Evolutionary conservation across 306 rosid species (phyloP).

Genomic region (Begonia loranthoides): DNA sequence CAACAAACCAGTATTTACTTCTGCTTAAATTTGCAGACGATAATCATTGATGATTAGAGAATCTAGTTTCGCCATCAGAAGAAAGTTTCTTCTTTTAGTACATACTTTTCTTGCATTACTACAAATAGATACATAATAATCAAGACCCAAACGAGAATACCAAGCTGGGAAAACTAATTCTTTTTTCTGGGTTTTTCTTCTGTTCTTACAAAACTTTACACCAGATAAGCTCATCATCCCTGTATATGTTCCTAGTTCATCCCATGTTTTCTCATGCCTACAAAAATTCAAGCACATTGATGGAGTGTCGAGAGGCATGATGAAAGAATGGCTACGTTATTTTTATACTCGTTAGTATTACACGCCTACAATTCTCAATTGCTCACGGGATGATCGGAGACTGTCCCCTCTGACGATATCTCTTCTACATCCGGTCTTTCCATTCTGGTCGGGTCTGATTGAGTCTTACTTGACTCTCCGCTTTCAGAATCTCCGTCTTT

Average conservation of each 20-base stretch:
- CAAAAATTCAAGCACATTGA: constrained; percentile 77
- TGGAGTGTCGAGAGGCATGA: constrained; percentile 38
- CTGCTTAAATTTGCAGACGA: too few species aligned
- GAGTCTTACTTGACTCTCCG: constrained; percentile 86
- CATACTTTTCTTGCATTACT: too few species aligned
- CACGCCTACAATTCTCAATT: constrained; percentile 53
- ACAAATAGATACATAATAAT: too few species aligned
- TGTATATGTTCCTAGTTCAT: constrained; percentile 44
- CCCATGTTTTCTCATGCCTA: constrained; percentile 39
- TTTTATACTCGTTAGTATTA: constrained; percentile 11
- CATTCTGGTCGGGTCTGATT: constrained; percentile 53
- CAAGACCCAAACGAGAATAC: background rate
- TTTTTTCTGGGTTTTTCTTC: constrained; percentile 36
- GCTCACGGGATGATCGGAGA: constrained; percentile 64
- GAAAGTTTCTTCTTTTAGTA: too few species aligned
- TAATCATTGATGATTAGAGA: too few species aligned
- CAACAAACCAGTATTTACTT: too few species aligned
- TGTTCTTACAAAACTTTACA: constrained; percentile 63
- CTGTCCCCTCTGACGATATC: constrained; percentile 85
- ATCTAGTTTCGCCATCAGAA: too few species aligned
- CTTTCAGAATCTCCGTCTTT: constrained; percentile 30
- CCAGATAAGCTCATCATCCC: constrained; percentile 29
- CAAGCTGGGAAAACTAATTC: constrained; percentile 53
- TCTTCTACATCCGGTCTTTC: constrained; percentile 45
- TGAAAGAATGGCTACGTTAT: constrained; percentile 41